Percentiles rank a stretch among this genome's conserved stretches.
These are phyloP conservation scores for Artemisia argyi DNA, from an alignment of 129 eudicot genomes.

Conservation along the genomic window DNA sequence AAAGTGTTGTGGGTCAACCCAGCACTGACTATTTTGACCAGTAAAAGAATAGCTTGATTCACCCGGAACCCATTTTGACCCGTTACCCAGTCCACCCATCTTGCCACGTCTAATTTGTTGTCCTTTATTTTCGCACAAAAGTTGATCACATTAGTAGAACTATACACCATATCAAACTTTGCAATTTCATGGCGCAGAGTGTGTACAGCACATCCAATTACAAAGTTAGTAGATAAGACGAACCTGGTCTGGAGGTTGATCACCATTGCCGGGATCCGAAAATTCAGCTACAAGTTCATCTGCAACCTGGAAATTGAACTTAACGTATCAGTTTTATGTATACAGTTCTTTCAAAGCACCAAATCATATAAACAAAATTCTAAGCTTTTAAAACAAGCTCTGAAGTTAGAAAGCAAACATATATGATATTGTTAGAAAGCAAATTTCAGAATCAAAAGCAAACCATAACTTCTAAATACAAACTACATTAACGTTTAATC, in stretches of 20 bases:
- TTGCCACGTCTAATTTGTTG: neutral
- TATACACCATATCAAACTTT: constrained; percentile 10
- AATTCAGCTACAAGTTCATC: constrained; percentile 90
- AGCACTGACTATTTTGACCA: neutral
- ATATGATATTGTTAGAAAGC: neutral
- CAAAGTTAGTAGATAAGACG: constrained; percentile 16
- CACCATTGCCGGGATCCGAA: constrained; percentile 46
- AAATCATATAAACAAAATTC: neutral
- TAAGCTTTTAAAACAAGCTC: neutral
- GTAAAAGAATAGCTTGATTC: neutral
- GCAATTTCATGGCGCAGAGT: neutral
- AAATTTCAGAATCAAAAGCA: neutral
- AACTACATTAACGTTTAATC: neutral
- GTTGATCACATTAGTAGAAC: constrained; percentile 3
- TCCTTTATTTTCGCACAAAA: neutral
- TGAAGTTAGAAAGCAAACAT: neutral
- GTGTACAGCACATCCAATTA: constrained; percentile 9
- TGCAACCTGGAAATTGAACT: constrained; percentile 54
- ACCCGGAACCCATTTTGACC: neutral
- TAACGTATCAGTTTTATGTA: constrained; percentile 16
- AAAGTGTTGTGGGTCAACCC: neutral
- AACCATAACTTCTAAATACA: constrained; percentile 2
- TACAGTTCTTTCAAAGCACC: neutral
- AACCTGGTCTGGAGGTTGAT: constrained; percentile 59
- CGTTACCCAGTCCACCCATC: neutral